Percentiles rank a stretch among this genome's conserved stretches.
phyloP scores from a whole-genome alignment of 257 asterid species.

The Solanum habrochaites region DNA sequence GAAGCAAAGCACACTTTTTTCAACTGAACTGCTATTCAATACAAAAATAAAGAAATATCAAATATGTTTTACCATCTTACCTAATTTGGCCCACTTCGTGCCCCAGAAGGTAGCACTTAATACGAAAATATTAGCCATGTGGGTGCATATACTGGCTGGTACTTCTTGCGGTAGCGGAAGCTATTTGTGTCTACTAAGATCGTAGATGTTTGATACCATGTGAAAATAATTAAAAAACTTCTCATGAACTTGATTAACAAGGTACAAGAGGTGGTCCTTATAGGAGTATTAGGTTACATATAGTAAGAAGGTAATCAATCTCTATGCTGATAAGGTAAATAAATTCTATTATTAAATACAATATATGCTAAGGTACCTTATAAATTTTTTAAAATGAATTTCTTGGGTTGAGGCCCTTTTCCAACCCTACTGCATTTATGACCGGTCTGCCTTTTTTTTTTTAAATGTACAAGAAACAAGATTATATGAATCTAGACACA shows the following conservation, averaged over 20 bases:
- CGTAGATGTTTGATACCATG: not conserved
- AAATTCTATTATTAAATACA: not conserved
- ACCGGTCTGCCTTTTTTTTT: not conserved
- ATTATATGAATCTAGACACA: not conserved
- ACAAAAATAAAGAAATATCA: too few species aligned
- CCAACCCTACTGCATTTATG: not conserved
- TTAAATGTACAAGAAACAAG: not conserved
- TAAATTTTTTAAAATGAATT: not conserved
- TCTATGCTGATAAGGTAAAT: not conserved
- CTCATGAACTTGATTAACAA: not conserved
- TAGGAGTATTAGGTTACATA: not conserved
- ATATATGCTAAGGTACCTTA: not conserved
- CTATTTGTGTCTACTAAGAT: not conserved
- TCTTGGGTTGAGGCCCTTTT: not conserved
- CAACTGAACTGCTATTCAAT: too few species aligned
- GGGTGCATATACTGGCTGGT: not conserved
- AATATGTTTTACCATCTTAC: too few species aligned
- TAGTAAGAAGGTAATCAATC: not conserved
- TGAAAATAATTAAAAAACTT: not conserved
- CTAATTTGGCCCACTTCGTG: too few species aligned
- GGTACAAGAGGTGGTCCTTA: not conserved
- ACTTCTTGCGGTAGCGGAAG: not conserved
- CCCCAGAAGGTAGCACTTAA: not conserved
- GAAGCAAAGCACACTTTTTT: too few species aligned
- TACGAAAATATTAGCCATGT: not conserved